phyloP scores from a whole-genome alignment of 345 rosid genomes.

The Populus ilicifolia region DNA sequence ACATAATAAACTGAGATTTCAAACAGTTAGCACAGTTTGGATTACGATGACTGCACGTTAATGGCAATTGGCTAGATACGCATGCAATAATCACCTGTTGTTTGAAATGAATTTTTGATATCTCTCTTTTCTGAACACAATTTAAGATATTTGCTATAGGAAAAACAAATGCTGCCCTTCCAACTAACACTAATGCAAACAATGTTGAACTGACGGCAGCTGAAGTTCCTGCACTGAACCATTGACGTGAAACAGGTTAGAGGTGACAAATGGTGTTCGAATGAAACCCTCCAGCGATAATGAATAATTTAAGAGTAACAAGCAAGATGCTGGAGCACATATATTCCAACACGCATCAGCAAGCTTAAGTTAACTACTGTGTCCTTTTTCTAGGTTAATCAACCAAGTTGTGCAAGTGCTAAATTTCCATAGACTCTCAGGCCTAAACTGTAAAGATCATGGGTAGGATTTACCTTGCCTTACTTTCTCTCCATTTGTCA shows the following conservation, averaged over 20 bases:
- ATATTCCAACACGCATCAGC: conserved; percentile 1
- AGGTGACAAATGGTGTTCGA: not conserved
- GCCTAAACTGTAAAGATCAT: not conserved
- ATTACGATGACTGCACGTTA: not conserved
- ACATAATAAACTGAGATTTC: conserved; percentile 53
- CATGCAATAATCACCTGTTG: conserved; percentile 40
- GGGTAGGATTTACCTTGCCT: conserved; percentile 36
- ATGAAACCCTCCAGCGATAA: not conserved
- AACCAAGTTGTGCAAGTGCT: not conserved
- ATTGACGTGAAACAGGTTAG: conserved; percentile 17
- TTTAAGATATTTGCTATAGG: conserved; percentile 52
- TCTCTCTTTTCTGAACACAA: conserved; percentile 22
- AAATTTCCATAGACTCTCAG: not conserved
- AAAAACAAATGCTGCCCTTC: conserved; percentile 64
- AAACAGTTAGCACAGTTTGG: conserved; percentile 12
- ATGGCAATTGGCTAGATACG: not conserved
- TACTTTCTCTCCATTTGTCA: conserved; percentile 54
- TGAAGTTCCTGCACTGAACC: conserved; percentile 43
- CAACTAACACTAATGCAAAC: conserved; percentile 47
- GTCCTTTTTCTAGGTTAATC: not conserved
- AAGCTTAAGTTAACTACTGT: not conserved
- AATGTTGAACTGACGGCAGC: conserved; percentile 50
- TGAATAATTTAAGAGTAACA: not conserved
- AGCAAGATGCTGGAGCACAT: not conserved
- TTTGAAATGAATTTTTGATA: conserved; percentile 39